Evolutionary conservation across 306 rosid species (phyloP).

Genomic region (Corylus heterophylla): DNA sequence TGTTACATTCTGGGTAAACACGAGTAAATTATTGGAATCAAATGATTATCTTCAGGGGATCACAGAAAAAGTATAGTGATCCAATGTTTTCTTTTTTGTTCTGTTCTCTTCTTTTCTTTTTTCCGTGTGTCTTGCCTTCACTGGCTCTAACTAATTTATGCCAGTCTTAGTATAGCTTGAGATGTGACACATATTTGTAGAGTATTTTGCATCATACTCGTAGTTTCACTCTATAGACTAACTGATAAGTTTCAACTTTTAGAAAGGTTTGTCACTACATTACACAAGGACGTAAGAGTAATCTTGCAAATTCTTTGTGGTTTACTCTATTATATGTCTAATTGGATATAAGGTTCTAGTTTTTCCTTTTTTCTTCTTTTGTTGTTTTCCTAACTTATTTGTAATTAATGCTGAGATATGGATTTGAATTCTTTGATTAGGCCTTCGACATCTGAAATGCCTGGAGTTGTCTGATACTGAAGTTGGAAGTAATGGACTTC

Average conservation of each 20-base stretch:
- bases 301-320: not conserved
- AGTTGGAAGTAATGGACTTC: constrained; percentile 81
- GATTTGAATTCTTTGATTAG: constrained; percentile 40
- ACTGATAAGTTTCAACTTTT: not conserved
- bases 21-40: not conserved
- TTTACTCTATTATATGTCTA: not conserved
- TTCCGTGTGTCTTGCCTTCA: not conserved
- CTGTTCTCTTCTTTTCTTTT: not conserved
- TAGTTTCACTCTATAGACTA: not conserved
- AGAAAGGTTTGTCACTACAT: not conserved
- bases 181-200: not conserved
- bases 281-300: not conserved
- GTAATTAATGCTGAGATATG: constrained; percentile 22
- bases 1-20: not conserved
- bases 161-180: not conserved
- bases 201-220: not conserved
- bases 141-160: not conserved
- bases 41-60: not conserved
- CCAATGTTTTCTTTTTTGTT: not conserved
- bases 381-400: not conserved
- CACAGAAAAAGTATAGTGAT: not conserved
- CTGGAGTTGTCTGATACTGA: constrained; percentile 92
- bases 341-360: not conserved
- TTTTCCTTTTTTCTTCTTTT: not conserved
- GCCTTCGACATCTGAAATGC: constrained; percentile 67